These are phyloP conservation scores for Salix caprea DNA, from an alignment of 345 rosid species.

Conservation along the genomic window DNA sequence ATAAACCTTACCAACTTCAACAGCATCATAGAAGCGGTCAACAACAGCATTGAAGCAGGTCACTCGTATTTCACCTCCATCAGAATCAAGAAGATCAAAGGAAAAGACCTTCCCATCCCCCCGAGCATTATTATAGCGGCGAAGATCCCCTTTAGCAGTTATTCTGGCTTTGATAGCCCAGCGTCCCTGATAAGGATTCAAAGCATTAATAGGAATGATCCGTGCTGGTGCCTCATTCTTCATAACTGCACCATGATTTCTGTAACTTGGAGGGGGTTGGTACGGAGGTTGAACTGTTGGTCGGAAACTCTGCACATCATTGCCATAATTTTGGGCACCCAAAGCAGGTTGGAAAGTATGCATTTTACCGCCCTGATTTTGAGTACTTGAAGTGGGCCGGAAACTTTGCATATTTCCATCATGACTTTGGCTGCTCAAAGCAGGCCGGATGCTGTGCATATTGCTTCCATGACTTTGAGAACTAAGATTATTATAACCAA, in stretches of 20 bases:
- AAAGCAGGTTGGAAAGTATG: slow-evolving; percentile 1
- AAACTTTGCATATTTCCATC: slow-evolving; percentile 35
- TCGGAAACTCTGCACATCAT: slow-evolving; percentile 42
- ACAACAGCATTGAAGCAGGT: slow-evolving; percentile 88
- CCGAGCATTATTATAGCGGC: slow-evolving; percentile 78
- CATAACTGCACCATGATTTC: slow-evolving; percentile 68
- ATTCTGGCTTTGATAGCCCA: slow-evolving; percentile 95
- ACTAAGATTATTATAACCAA: slow-evolving; percentile 19
- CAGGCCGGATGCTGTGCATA: slow-evolving; percentile 5
- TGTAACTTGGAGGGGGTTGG: slow-evolving; percentile 72
- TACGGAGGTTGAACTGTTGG: slow-evolving; percentile 76
- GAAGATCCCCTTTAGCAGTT: slow-evolving; percentile 84
- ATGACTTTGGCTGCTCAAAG: slow-evolving; percentile 23
- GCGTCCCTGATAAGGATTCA: slow-evolving; percentile 87
- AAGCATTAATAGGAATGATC: slow-evolving; percentile 70
- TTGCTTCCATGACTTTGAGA: slow-evolving; percentile 14
- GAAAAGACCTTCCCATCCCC: slow-evolving; percentile 95
- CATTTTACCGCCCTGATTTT: slow-evolving; percentile 19
- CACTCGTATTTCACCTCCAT: slow-evolving; percentile 85
- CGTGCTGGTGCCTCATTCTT: slow-evolving; percentile 88
- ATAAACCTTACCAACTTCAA: slow-evolving; percentile 80
- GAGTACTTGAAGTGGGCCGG: slow-evolving; percentile 37
- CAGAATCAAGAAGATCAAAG: slow-evolving; percentile 85
- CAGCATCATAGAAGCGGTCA: slow-evolving; percentile 65
- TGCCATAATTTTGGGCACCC: slow-evolving; percentile 29